A percentile compares a stretch with the other conserved stretches of the same genome.
These are phyloP conservation scores for Borovskyia barvae DNA, from an alignment of 208 protist species.

Conservation along the genomic window DNA sequence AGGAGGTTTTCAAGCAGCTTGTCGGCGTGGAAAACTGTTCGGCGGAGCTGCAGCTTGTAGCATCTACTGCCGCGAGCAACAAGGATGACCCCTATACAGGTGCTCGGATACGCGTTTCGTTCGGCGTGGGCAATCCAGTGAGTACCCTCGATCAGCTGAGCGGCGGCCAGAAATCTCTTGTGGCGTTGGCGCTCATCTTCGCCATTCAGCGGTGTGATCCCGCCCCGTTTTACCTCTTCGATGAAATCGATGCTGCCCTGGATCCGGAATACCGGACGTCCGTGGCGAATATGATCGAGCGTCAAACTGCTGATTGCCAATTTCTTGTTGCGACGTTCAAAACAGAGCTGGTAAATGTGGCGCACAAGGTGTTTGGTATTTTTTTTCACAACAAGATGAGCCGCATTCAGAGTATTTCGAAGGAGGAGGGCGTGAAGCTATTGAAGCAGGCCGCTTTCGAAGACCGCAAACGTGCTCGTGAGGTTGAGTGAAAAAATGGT, in stretches of 20 bases:
- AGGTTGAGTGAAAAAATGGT: conserved; percentile 27
- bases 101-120: conserved; percentile 92
- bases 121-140: conserved; percentile 71
- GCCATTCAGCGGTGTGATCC: conserved; percentile 99
- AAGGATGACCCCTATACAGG: conserved; percentile 86
- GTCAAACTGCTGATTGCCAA: conserved; percentile 92
- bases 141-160: conserved; percentile 94
- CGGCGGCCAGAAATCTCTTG: conserved; percentile 98
- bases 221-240: conserved; percentile 99
- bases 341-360: conserved; percentile 93
- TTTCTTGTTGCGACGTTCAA: conserved; percentile 99
- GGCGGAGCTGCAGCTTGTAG: conserved; percentile 81
- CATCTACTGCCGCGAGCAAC: not conserved
- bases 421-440: conserved; percentile 48
- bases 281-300: conserved; percentile 92
- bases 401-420: conserved; percentile 84
- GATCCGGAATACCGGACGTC: conserved; percentile 95
- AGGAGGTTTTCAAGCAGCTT: conserved; percentile 96
- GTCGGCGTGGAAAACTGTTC: conserved; percentile 88
- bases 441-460: conserved; percentile 72
- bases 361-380: conserved; percentile 94
- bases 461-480: conserved; percentile 53
- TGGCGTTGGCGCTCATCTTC: conserved; percentile 99
- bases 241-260: conserved; percentile 99
- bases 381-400: conserved; percentile 95